These are phyloP conservation scores for Castanopsis chinensis DNA, from an alignment of 306 rosid genomes.

Conservation along the genomic window DNA sequence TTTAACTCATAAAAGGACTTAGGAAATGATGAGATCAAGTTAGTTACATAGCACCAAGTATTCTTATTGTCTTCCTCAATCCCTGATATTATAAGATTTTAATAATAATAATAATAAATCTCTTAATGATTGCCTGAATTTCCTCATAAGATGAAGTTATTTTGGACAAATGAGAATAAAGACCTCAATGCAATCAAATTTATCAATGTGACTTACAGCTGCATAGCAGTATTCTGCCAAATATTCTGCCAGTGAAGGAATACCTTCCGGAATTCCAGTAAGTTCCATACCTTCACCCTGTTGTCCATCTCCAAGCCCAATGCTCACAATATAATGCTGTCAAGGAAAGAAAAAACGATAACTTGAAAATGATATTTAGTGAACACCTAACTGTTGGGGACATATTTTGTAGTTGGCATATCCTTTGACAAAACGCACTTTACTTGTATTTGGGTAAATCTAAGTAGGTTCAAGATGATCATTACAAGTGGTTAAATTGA, in stretches of 20 bases:
- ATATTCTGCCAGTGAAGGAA: slow-evolving; percentile 79
- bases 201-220: slow-evolving; percentile 52
- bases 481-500: too few relatives aligned
- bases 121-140: slow-evolving; percentile 5
- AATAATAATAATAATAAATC: not conserved
- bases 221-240: slow-evolving; percentile 80
- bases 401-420: too few relatives aligned
- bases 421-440: too few relatives aligned
- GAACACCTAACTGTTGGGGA: too few relatives aligned
- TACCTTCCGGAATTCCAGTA: slow-evolving; percentile 68
- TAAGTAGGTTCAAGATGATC: too few relatives aligned
- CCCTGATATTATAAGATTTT: not conserved
- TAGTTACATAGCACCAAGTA: slow-evolving; percentile 7
- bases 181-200: not conserved
- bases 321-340: slow-evolving; percentile 62
- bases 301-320: slow-evolving; percentile 29
- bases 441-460: too few relatives aligned
- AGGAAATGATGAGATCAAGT: not conserved
- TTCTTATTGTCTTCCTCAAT: slow-evolving; percentile 16
- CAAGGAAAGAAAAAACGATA: slow-evolving; percentile 19
- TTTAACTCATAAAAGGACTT: not conserved
- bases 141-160: not conserved
- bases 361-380: slow-evolving; percentile 4
- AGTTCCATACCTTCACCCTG: slow-evolving; percentile 49
- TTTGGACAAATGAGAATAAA: slow-evolving; percentile 2